Conservation (phyloP, 164 flowering plant species). For the Kingdonia uniflora region DNA sequence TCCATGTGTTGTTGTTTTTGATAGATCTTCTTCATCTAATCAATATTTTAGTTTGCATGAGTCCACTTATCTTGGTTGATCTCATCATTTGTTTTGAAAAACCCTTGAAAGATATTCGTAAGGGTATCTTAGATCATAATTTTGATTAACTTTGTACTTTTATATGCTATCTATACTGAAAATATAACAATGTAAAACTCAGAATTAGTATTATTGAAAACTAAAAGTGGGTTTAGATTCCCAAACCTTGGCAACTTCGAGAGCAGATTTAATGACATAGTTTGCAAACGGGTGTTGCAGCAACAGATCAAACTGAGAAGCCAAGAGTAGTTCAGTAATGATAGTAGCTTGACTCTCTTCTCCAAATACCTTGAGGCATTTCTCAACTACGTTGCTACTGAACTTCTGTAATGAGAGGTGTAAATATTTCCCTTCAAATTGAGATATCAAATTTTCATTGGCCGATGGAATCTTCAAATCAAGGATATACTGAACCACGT, state of each 20-base stretch:
- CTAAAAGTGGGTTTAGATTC: not conserved
- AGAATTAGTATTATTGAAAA: not conserved
- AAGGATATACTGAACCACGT: constrained; percentile 41
- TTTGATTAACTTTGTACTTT: too few relatives aligned
- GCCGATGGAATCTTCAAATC: constrained; percentile 32
- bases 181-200: not conserved
- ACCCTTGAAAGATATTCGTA: too few relatives aligned
- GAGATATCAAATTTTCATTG: constrained; percentile 22
- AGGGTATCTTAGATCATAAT: too few relatives aligned
- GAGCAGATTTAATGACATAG: constrained; percentile 42
- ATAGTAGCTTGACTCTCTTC: constrained; percentile 24
- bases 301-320: constrained; percentile 30
- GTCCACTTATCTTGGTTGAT: too few relatives aligned
- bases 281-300: constrained; percentile 41
- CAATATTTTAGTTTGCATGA: too few relatives aligned
- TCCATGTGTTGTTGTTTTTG: too few relatives aligned
- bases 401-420: constrained; percentile 41
- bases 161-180: too few relatives aligned
- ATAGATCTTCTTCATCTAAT: too few relatives aligned
- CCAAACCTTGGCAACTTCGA: constrained; percentile 28
- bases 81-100: too few relatives aligned
- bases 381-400: constrained; percentile 51
- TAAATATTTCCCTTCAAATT: constrained; percentile 38
- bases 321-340: constrained; percentile 28
- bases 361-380: constrained; percentile 21